Percentiles rank a stretch among this genome's conserved stretches.
phyloP scores from a whole-genome alignment of 2,329 filamentous ascomycete genomes.

The Elsinoe fawcettii region DNA sequence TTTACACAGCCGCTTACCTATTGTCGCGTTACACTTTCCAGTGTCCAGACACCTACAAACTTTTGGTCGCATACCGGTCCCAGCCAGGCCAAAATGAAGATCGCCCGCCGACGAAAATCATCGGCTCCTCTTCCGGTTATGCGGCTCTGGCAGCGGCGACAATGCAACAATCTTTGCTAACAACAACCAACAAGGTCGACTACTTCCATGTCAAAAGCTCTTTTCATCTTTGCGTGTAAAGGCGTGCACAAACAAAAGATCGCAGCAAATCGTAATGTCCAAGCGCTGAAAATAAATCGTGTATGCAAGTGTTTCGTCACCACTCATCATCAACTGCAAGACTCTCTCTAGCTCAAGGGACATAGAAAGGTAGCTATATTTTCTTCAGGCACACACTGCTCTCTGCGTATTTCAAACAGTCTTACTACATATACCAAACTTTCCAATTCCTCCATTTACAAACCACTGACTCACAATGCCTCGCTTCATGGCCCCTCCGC shows the following conservation, averaged over 20 bases:
- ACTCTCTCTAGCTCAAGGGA: background rate
- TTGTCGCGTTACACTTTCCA: background rate
- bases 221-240: background rate
- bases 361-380: conserved; percentile 5
- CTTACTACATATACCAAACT: too few relatives aligned
- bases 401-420: background rate
- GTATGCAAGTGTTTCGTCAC: background rate
- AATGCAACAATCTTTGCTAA: background rate
- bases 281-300: background rate
- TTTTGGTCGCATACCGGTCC: background rate
- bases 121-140: background rate
- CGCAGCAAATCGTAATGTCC: background rate
- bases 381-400: background rate
- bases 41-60: background rate
- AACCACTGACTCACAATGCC: conserved; percentile 23
- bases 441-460: background rate
- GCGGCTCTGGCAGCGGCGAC: conserved; percentile 4
- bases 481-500: conserved; percentile 30
- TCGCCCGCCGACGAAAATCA: conserved; percentile 1
- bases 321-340: background rate
- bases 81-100: conserved; percentile 6
- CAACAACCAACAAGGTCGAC: background rate
- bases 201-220: background rate
- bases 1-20: background rate
- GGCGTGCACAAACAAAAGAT: background rate